phyloP scores from a whole-genome alignment of 371 early-diverging fungal genomes.

The Mucor plumbeus region DNA sequence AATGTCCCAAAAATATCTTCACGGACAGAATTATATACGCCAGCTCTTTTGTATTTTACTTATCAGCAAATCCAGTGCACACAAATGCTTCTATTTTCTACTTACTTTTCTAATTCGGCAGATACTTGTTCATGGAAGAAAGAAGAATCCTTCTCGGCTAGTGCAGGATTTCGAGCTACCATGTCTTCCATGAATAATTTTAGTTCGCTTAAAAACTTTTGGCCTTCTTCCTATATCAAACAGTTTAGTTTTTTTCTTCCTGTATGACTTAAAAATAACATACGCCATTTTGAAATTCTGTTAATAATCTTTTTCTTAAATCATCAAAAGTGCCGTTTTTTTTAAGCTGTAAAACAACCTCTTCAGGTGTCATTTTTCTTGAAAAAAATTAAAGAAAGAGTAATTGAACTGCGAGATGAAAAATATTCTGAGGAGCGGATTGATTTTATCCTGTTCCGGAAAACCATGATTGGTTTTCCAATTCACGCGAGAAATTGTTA shows the following conservation, averaged over 20 bases:
- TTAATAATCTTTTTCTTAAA: conserved; percentile 39
- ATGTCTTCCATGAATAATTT: conserved; percentile 43
- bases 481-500: too few species aligned
- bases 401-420: not conserved
- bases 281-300: conserved; percentile 43
- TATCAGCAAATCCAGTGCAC: not conserved
- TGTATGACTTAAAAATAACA: not conserved
- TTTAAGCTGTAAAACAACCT: conserved; percentile 47
- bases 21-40: conserved; percentile 31
- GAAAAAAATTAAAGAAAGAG: too few species aligned
- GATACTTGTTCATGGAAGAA: conserved; percentile 32
- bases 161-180: conserved; percentile 30
- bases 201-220: conserved; percentile 31
- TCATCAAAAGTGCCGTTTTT: conserved; percentile 51
- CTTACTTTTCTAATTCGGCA: conserved; percentile 43
- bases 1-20: conserved; percentile 27
- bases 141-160: conserved; percentile 40
- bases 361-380: conserved; percentile 45
- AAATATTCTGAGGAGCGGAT: not conserved
- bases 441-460: not conserved
- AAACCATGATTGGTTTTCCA: too few species aligned
- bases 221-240: conserved; percentile 27
- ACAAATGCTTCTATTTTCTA: not conserved
- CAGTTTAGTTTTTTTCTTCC: not conserved
- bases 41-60: conserved; percentile 17